phyloP scores from a whole-genome alignment of 352 stramenopile genomes.

The Globisporangium spiculum region DNA sequence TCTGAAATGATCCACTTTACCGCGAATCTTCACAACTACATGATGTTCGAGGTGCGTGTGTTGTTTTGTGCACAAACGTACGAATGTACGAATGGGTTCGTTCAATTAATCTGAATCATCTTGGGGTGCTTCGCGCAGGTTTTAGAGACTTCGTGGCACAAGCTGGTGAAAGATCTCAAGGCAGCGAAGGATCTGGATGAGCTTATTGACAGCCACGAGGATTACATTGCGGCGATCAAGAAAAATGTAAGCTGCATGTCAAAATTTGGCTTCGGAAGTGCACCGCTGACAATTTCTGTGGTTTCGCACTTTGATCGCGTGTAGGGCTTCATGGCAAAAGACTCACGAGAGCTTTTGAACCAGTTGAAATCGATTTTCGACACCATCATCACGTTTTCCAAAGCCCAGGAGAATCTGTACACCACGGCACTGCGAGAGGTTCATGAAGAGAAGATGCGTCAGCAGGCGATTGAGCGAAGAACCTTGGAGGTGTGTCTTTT shows the following conservation, averaged over 20 bases:
- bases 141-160: constrained; percentile 93
- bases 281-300: background rate
- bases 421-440: constrained; percentile 71
- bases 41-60: constrained; percentile 94
- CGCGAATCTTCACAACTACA: constrained; percentile 97
- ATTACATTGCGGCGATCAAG: constrained; percentile 92
- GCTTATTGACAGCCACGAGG: constrained; percentile 94
- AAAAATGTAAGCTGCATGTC: constrained; percentile 53
- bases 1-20: constrained; percentile 99
- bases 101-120: background rate
- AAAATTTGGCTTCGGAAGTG: background rate
- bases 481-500: constrained; percentile 36
- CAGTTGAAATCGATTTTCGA: constrained; percentile 83
- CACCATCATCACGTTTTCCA: constrained; percentile 82
- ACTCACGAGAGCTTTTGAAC: constrained; percentile 63
- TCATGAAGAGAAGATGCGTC: constrained; percentile 50
- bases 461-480: constrained; percentile 44
- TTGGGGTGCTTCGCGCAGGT: constrained; percentile 37
- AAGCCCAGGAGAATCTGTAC: constrained; percentile 80
- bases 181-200: constrained; percentile 92
- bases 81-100: background rate
- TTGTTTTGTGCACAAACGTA: background rate
- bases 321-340: constrained; percentile 85
- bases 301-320: background rate
- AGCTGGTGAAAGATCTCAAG: constrained; percentile 88